A percentile compares a stretch with the other conserved stretches of the same genome.
phyloP scores from a whole-genome alignment of 805 yeast genomes.

The Schwanniomyces yamadae region DNA sequence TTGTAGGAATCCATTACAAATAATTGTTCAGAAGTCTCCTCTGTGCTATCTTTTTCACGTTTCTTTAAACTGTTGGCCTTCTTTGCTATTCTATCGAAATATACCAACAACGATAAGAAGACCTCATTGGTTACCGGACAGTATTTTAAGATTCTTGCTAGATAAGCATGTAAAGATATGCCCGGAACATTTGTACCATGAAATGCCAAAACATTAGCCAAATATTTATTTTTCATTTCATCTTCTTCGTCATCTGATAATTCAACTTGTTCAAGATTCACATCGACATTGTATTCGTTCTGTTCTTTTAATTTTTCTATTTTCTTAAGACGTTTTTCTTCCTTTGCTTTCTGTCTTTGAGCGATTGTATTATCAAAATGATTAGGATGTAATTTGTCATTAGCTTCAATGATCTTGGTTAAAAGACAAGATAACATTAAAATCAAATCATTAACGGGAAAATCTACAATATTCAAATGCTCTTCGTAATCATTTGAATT shows the following conservation, averaged over 20 bases:
- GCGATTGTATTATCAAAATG: constrained; percentile 51
- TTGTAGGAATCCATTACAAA: constrained; percentile 96
- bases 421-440: constrained; percentile 82
- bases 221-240: constrained; percentile 49
- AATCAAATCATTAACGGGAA: constrained; percentile 77
- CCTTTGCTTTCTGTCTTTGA: constrained; percentile 35
- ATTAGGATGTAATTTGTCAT: constrained; percentile 77
- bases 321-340: constrained; percentile 29
- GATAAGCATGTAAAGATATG: constrained; percentile 85
- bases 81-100: constrained; percentile 91
- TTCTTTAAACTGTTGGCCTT: constrained; percentile 57
- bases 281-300: constrained; percentile 7
- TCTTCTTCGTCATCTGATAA: constrained; percentile 36
- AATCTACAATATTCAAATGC: constrained; percentile 74
- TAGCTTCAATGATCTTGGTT: constrained; percentile 85
- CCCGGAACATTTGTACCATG: constrained; percentile 97
- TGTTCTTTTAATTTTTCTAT: constrained; percentile 17
- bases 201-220: constrained; percentile 78
- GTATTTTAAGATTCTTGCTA: constrained; percentile 87
- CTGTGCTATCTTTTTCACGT: constrained; percentile 16
- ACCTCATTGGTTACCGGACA: constrained; percentile 99
- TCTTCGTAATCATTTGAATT: constrained; percentile 31
- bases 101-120: constrained; percentile 82
- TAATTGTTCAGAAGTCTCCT: constrained; percentile 45
- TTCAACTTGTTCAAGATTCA: constrained; percentile 16